Conservation (phyloP, 768 basidiomycete genomes). For the Cubamyces sp. region DNA sequence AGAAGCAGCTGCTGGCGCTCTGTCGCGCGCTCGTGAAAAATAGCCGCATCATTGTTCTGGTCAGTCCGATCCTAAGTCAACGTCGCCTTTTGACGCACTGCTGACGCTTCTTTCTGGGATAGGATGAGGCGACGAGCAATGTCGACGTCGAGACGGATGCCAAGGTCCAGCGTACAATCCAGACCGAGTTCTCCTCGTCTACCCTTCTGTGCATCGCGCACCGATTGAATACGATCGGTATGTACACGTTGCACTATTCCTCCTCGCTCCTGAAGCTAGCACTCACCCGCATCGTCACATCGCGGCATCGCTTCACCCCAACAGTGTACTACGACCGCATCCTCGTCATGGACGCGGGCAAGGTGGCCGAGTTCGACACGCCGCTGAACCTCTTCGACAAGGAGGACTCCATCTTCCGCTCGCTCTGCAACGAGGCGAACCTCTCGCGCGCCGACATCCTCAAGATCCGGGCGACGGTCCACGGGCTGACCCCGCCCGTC, state of each 20-base stretch:
- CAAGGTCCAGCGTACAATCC: constrained; percentile 86
- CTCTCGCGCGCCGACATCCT: constrained; percentile 59
- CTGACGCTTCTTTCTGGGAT: constrained; percentile 28
- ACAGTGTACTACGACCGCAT: constrained; percentile 71
- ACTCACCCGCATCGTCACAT: neutral
- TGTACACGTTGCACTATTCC: constrained; percentile 12
- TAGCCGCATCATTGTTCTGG: constrained; percentile 75
- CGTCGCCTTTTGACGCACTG: neutral
- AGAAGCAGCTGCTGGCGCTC: constrained; percentile 85
- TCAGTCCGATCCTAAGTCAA: constrained; percentile 29
- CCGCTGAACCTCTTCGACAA: constrained; percentile 67
- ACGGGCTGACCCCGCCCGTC: neutral
- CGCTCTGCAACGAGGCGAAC: constrained; percentile 68
- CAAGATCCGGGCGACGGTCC: constrained; percentile 44
- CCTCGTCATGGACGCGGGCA: constrained; percentile 72
- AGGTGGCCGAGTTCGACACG: constrained; percentile 74
- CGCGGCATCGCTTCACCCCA: constrained; percentile 36
- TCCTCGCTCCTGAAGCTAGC: neutral
- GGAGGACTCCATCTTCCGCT: constrained; percentile 67
- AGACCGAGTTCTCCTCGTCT: constrained; percentile 79
- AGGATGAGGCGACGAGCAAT: constrained; percentile 82
- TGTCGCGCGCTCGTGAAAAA: constrained; percentile 76
- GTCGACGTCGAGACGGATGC: constrained; percentile 88
- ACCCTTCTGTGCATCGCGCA: constrained; percentile 75
- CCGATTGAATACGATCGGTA: constrained; percentile 65